Conservation (phyloP, 2,329 filamentous ascomycete genomes). For the Fusarium nematophilum region DNA sequence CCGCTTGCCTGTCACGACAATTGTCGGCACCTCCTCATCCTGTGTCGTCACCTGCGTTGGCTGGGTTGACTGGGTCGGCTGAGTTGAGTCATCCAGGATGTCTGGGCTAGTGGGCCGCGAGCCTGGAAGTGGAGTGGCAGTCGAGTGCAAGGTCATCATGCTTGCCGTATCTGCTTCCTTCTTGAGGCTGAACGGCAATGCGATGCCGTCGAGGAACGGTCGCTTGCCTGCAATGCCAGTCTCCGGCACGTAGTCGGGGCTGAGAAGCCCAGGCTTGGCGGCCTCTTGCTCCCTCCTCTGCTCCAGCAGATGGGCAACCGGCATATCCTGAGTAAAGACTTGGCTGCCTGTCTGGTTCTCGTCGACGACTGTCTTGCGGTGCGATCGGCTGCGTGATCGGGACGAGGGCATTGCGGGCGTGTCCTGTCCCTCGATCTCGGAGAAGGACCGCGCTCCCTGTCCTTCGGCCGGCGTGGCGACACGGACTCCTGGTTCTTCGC, state of each 20-base stretch:
- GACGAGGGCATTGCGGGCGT: constrained; percentile 38
- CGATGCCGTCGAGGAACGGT: constrained; percentile 75
- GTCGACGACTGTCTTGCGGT: constrained; percentile 61
- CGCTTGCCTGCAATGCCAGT: constrained; percentile 69
- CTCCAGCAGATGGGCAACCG: constrained; percentile 57
- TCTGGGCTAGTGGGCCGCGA: constrained; percentile 50
- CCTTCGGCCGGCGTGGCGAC: constrained; percentile 55
- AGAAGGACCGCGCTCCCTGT: constrained; percentile 55
- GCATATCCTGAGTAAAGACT: constrained; percentile 52
- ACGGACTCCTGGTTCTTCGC: constrained; percentile 48
- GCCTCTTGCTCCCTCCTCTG: constrained; percentile 53
- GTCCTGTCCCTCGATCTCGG: constrained; percentile 55
- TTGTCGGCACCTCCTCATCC: constrained; percentile 50
- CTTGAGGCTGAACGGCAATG: constrained; percentile 77
- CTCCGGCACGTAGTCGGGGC: constrained; percentile 56
- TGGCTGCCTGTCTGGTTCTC: constrained; percentile 59
- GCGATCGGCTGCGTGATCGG: constrained; percentile 54
- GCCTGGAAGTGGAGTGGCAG: constrained; percentile 43
- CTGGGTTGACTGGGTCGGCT: constrained; percentile 22
- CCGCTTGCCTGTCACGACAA: constrained; percentile 68
- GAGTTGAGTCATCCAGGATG: constrained; percentile 18
- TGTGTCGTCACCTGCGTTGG: constrained; percentile 30
- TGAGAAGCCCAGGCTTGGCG: constrained; percentile 56
- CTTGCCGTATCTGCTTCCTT: constrained; percentile 74
- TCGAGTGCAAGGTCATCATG: constrained; percentile 73